Conservation (phyloP, 176 grass and related monocot species). For the Cymbopogon citratus region DNA sequence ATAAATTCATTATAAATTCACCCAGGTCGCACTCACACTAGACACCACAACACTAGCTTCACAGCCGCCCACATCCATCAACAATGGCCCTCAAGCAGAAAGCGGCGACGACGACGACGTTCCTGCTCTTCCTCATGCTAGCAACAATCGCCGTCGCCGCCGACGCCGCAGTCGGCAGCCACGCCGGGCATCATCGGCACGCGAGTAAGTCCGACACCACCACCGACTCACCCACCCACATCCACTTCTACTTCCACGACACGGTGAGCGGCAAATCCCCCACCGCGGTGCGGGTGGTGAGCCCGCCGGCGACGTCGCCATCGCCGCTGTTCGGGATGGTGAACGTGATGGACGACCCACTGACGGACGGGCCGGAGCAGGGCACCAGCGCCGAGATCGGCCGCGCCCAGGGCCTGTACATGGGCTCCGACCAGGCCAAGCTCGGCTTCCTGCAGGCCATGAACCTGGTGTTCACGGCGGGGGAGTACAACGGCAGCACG, state of each 20-base stretch:
- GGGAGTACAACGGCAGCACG: conserved; percentile 53
- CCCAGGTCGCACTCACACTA: not conserved
- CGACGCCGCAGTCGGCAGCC: not conserved
- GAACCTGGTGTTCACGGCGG: conserved; percentile 59
- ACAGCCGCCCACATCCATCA: not conserved
- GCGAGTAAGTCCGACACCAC: not conserved
- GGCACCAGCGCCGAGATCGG: conserved; percentile 28
- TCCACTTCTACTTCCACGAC: conserved; percentile 92
- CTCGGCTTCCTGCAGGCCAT: conserved; percentile 69
- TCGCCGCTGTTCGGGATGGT: conserved; percentile 39
- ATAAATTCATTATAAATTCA: conserved; percentile 7
- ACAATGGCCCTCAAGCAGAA: not conserved
- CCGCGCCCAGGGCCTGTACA: conserved; percentile 64
- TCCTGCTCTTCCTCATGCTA: not conserved
- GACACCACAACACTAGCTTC: no score
- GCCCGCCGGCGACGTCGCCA: not conserved
- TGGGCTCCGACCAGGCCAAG: conserved; percentile 33
- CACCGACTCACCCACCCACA: conserved; percentile 9
- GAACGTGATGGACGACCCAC: conserved; percentile 56
- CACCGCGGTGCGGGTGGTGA: conserved; percentile 30
- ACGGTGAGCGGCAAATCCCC: conserved; percentile 52
- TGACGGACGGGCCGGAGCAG: conserved; percentile 50
- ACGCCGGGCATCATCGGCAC: not conserved
- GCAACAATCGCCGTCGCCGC: rapidly evolving
- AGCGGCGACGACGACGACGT: not conserved